Percentiles rank a stretch among this genome's conserved stretches.
These are phyloP conservation scores for Drechslerella stenobrocha DNA, from an alignment of 2,329 filamentous ascomycete species.

Conservation along the genomic window DNA sequence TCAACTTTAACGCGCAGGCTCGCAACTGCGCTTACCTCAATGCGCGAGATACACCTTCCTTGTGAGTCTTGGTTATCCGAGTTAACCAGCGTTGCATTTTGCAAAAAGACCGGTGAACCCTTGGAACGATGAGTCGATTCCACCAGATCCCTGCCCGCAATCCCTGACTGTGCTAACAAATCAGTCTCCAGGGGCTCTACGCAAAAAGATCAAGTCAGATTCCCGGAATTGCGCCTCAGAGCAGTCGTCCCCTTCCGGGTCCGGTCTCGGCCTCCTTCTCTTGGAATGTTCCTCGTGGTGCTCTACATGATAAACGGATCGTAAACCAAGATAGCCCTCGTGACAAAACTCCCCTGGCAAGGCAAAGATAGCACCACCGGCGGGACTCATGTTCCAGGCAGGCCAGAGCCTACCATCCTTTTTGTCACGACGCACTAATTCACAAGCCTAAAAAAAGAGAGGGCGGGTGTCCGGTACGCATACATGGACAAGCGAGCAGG, in stretches of 20 bases:
- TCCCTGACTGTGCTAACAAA: constrained; percentile 28
- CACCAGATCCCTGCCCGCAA: constrained; percentile 21
- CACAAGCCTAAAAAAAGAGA: constrained; percentile 8
- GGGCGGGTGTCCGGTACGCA: constrained; percentile 1
- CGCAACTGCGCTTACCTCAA: constrained; percentile 36
- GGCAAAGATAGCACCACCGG: constrained; percentile 31
- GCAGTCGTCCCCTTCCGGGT: constrained; percentile 27
- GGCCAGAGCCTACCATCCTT: constrained; percentile 25
- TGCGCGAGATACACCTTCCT: constrained; percentile 40
- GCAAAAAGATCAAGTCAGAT: constrained; percentile 32
- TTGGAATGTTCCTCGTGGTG: constrained; percentile 34
- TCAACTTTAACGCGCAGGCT: constrained; percentile 5
- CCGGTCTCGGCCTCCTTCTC: constrained; percentile 17
- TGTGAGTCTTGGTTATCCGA: constrained; percentile 36
- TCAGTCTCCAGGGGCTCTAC: constrained; percentile 25
- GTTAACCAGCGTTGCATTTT: constrained; percentile 36
- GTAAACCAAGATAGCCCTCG: constrained; percentile 19
- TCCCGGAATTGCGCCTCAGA: constrained; percentile 47
- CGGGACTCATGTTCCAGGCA: constrained; percentile 20
- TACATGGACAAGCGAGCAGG: constrained; percentile 2
- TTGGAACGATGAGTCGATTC: constrained; percentile 46
- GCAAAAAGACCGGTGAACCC: constrained; percentile 29
- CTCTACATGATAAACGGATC: constrained; percentile 40
- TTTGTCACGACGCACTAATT: constrained; percentile 16
- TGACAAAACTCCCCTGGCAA: constrained; percentile 26